These are phyloP conservation scores for Thraustotheca clavata DNA, from an alignment of 352 stramenopile species.

Conservation along the genomic window DNA sequence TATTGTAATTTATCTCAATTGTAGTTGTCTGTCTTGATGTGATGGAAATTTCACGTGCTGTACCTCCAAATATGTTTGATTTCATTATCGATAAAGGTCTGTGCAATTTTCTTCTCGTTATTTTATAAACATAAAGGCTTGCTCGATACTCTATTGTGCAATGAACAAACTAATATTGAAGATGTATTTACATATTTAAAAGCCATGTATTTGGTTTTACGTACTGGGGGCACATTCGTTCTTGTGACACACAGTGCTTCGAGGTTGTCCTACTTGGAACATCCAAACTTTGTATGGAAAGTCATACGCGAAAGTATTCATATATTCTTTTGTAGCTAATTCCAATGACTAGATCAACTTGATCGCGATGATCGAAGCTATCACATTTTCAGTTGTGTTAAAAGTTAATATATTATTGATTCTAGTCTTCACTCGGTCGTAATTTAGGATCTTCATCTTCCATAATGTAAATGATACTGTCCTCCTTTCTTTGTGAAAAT, in stretches of 20 bases:
- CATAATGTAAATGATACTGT: conserved; percentile 18
- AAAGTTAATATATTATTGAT: conserved; percentile 5
- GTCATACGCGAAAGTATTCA: not conserved
- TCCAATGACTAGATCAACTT: not conserved
- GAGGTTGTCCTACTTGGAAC: not conserved
- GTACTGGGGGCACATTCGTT: not conserved
- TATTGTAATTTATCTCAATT: not conserved
- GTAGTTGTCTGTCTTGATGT: conserved; percentile 7
- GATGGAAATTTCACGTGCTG: not conserved
- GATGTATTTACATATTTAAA: not conserved
- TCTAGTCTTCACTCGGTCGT: not conserved
- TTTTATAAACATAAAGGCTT: too few species aligned
- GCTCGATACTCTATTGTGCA: conserved; percentile 4
- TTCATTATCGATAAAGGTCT: conserved; percentile 19
- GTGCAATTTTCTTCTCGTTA: not conserved
- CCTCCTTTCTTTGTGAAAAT: not conserved
- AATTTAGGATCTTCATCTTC: conserved; percentile 8
- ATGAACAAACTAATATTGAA: conserved; percentile 6
- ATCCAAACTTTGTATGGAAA: not conserved
- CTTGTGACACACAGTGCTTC: conserved; percentile 8
- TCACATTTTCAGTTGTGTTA: not conserved
- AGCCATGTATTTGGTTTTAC: not conserved
- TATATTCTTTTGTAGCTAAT: not conserved
- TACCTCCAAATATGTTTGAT: conserved; percentile 2
- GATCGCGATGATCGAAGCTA: not conserved